phyloP scores from a whole-genome alignment of 495 filamentous ascomycete genomes.

The Immersiella caudata region DNA sequence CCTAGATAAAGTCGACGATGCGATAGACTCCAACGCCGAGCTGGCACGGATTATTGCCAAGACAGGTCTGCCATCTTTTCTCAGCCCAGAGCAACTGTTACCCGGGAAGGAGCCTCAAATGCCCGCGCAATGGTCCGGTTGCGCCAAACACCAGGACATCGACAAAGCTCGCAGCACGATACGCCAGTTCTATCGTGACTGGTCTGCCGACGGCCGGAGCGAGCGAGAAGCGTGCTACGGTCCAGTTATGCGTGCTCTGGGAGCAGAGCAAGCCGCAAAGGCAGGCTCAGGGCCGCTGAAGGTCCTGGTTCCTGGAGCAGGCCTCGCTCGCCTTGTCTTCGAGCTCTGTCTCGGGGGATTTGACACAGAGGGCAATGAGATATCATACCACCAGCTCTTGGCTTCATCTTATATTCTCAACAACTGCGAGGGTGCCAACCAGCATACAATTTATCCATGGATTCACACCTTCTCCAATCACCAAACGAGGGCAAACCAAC shows the following conservation, averaged over 20 bases:
- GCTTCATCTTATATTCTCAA: constrained; percentile 89
- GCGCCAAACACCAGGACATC: constrained; percentile 68
- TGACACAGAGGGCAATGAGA: constrained; percentile 86
- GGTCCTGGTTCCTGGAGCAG: constrained; percentile 87
- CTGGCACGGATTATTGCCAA: constrained; percentile 76
- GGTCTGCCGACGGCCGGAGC: constrained; percentile 73
- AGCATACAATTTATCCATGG: constrained; percentile 78
- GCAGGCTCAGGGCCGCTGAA: constrained; percentile 49
- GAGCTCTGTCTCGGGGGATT: constrained; percentile 80
- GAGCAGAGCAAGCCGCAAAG: constrained; percentile 51
- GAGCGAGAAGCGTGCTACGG: constrained; percentile 78
- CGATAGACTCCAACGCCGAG: constrained; percentile 86
- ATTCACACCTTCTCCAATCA: constrained; percentile 82
- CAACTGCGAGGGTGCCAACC: constrained; percentile 42
- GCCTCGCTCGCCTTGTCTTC: constrained; percentile 82
- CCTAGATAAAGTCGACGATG: constrained; percentile 77
- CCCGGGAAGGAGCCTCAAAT: constrained; percentile 31
- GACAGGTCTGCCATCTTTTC: constrained; percentile 67
- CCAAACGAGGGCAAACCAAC: constrained; percentile 66
- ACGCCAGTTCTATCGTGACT: constrained; percentile 93
- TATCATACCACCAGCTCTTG: constrained; percentile 89
- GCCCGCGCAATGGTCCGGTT: constrained; percentile 61
- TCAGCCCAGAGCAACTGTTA: constrained; percentile 37
- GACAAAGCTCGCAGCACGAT: constrained; percentile 91
- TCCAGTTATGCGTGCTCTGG: constrained; percentile 68